Evolutionary conservation across 176 grass and related monocot genomes (phyloP).

Genomic region (Miscanthus lutarioriparius): DNA sequence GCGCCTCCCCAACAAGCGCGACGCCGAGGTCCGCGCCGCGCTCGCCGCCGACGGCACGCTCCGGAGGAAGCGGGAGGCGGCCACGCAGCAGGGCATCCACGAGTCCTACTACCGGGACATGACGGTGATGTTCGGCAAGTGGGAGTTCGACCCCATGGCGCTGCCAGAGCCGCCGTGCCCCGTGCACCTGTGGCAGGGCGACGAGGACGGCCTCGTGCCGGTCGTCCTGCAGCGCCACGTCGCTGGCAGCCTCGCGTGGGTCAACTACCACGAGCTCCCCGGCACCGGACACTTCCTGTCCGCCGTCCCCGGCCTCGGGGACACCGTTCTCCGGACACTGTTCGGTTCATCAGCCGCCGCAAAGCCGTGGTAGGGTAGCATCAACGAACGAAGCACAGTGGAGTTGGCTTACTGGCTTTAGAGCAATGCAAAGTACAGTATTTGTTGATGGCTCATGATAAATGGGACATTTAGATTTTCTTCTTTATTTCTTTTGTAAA

Average conservation of each 20-base stretch:
- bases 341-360: slow-evolving; percentile 21
- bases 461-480: slow-evolving; percentile 1
- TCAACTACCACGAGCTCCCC: slow-evolving; percentile 65
- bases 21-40: slow-evolving; percentile 42
- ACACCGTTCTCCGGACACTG: slow-evolving; percentile 65
- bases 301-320: slow-evolving; percentile 42
- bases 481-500: background rate
- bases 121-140: slow-evolving; percentile 70
- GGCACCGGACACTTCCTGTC: slow-evolving; percentile 62
- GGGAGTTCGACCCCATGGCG: slow-evolving; percentile 75
- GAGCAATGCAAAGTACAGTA: background rate
- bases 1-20: slow-evolving; percentile 57
- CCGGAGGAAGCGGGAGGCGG: slow-evolving; percentile 47
- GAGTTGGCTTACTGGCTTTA: background rate
- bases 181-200: slow-evolving; percentile 75
- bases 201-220: slow-evolving; percentile 76
- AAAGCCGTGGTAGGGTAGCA: too few species aligned
- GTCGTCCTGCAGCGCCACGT: slow-evolving; percentile 60
- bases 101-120: slow-evolving; percentile 77
- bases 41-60: slow-evolving; percentile 50
- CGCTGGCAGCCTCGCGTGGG: slow-evolving; percentile 48
- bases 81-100: slow-evolving; percentile 70
- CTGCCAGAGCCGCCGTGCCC: slow-evolving; percentile 52
- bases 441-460: background rate
- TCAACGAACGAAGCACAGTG: background rate